These are phyloP conservation scores for Stachybotrys chartarum DNA, from an alignment of 2,329 filamentous ascomycete genomes.

Conservation along the genomic window DNA sequence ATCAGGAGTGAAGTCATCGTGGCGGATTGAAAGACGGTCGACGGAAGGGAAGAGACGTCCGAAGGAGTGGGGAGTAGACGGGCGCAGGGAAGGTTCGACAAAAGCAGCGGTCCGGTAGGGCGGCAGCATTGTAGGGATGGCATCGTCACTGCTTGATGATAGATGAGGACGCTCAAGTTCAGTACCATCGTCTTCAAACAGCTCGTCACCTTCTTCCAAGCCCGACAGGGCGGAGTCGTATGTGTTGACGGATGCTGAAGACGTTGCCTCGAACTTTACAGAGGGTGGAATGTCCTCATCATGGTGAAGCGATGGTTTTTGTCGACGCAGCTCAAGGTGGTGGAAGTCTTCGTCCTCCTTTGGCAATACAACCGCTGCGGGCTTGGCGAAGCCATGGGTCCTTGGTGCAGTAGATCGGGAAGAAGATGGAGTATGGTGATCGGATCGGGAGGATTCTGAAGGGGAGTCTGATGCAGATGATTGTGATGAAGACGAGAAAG, in stretches of 20 bases:
- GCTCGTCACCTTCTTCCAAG: constrained; percentile 14
- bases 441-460: not conserved
- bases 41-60: constrained; percentile 79
- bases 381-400: not conserved
- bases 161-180: constrained; percentile 9
- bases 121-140: constrained; percentile 45
- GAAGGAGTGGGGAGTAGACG: constrained; percentile 78
- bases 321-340: not conserved
- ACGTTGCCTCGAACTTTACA: constrained; percentile 6
- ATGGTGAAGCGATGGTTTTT: not conserved
- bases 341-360: not conserved
- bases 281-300: not conserved
- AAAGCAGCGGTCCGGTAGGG: constrained; percentile 55
- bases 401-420: not conserved
- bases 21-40: constrained; percentile 72
- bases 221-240: constrained; percentile 63
- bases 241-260: constrained; percentile 61
- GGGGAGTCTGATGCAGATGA: not conserved
- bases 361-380: not conserved
- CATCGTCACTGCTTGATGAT: constrained; percentile 10
- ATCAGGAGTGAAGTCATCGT: constrained; percentile 84
- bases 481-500: not conserved
- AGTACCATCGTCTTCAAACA: constrained; percentile 10
- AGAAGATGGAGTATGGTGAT: not conserved
- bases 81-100: constrained; percentile 54